Evolutionary conservation across 2,329 filamentous ascomycete genomes (phyloP), one percentile per base, ranked within the genome.

Genomic region (Arthrobotrys pseudoclavata): DNA sequence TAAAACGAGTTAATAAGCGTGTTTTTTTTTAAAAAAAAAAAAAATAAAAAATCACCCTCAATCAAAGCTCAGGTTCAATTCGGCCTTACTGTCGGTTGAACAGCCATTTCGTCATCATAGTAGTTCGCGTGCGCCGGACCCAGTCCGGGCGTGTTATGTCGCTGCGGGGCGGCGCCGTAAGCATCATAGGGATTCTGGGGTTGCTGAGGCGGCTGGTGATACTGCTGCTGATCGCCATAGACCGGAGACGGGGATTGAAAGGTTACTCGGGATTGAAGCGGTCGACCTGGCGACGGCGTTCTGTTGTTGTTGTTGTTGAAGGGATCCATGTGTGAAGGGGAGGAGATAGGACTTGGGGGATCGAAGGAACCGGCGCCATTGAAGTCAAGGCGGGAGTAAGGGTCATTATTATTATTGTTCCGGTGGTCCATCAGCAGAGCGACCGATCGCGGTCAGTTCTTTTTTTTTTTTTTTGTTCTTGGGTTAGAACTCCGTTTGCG

Each of bases 341-440:
- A 69, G n/a, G 53, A 55, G 13, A 77, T 52, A 20, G 74, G 74
- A 50, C 60, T 67, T 29, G 71, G 74, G 62, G 63, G 13, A 22
- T 79, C 75, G 55, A 69, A 79, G 57, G 75, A 74, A 18, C 75
- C 69, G 29, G 78, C 74, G 53, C 72, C 78, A 57, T 80, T 70
- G 67, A 81, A 81, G 62, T 81, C 81, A 15, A 81, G 79, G 48
- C 81, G 79, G 69, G 76, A 76, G 69, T 81, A 81, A 48, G 79
- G 76, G 79, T 81, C 81, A 53, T 79, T 79, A 68, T 68, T 68
- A 71, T 67, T 67, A 29, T 78, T 72, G 37, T 69, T 66, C 4
- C 67, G 67, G 52, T 70, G 66, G 20, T 67, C 74, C 74, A 77
- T 77, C 52, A 18, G 31, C 1, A 61, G 40, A 15, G 7, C 53